Percentiles rank a stretch among this genome's conserved stretches.
Evolutionary conservation across 2,329 filamentous ascomycete species (phyloP).

Genomic region (Fusarium bactridioides): DNA sequence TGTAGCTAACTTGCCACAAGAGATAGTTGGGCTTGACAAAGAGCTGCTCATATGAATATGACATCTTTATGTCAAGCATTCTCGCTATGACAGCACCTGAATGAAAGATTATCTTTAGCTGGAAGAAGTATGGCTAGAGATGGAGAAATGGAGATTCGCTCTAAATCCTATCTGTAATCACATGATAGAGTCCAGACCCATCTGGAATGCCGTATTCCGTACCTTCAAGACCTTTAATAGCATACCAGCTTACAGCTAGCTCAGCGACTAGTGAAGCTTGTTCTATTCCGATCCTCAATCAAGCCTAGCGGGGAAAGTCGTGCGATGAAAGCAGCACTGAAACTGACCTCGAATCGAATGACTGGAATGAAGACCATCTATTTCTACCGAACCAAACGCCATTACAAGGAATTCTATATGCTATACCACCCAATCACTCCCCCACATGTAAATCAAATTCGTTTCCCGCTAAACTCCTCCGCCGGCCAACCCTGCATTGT

Average conservation of each 20-base stretch:
- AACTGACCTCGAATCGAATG: fast-evolving
- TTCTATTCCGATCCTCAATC: background rate
- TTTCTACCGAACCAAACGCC: background rate
- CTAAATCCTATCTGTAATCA: background rate
- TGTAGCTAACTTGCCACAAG: background rate
- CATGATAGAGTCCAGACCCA: background rate
- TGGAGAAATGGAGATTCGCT: fast-evolving
- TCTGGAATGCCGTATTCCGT: background rate
- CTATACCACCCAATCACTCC: background rate
- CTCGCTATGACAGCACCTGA: fast-evolving
- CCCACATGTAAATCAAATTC: background rate
- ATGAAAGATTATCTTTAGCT: background rate
- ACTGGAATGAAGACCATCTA: background rate
- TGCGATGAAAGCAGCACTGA: background rate
- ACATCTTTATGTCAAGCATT: background rate
- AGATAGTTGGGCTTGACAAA: background rate
- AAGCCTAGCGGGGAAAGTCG: background rate
- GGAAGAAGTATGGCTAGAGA: background rate
- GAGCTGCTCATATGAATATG: background rate
- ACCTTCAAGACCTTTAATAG: background rate
- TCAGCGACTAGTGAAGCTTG: background rate
- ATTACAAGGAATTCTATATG: background rate
- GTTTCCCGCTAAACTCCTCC: background rate
- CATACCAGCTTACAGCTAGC: background rate
- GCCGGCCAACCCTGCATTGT: constrained; percentile 15